Base-by-base conservation (phyloP, 768 basidiomycete genomes). In the Podaxis mareebaensis region DNA sequence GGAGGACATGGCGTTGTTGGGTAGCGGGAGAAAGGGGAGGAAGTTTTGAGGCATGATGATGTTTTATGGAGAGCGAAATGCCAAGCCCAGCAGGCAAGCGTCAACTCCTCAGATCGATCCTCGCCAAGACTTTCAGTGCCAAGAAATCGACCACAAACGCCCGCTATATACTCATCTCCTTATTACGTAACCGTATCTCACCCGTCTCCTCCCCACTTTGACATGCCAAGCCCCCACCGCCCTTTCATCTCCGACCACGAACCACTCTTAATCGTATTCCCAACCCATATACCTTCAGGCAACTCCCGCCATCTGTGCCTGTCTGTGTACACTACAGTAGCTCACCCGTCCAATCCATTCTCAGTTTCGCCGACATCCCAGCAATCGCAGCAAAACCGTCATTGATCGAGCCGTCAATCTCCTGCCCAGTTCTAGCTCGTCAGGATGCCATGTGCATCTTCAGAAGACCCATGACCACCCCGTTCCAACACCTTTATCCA, bases 1-100 rank as follows among this genome's bases (percentile, higher is more conserved):
- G 72, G 70, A 56, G 70, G 71, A 53, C 74, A 67, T 63, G 69
- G 61, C 55, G 75, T 66, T 74, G 74, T 72, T 52, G 62, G 69
- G 66, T 38, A 66, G 64, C 36, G 65, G 68, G 49, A 70, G 67
- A 70, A 66, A 68, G 60, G 69, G 67, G 59, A 64, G 72, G 70
- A 67, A 72, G 70, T 66, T 58, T 49, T 60, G 60, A 46, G 63
- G 52, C 67, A 70, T 69, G 65, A 67, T 68, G 66, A 65, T 69
- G 71, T 71, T 71, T 73, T 77, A 77, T 78, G 70, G 75, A 74
- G 64, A 58, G 46, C 46, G 59, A 54, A 55, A 61, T 60, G 64
- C 64, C 67, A 65, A 67, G 65, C 61, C 53, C 61, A 42, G 59
- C n/a, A 8, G 20, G 24, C 54, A 55, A 38, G 39, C 48, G 28